Percentiles rank a stretch among this genome's conserved stretches.
phyloP scores from a whole-genome alignment of 768 basidiomycete species.

The Pilatotrama ljubarskyi region DNA sequence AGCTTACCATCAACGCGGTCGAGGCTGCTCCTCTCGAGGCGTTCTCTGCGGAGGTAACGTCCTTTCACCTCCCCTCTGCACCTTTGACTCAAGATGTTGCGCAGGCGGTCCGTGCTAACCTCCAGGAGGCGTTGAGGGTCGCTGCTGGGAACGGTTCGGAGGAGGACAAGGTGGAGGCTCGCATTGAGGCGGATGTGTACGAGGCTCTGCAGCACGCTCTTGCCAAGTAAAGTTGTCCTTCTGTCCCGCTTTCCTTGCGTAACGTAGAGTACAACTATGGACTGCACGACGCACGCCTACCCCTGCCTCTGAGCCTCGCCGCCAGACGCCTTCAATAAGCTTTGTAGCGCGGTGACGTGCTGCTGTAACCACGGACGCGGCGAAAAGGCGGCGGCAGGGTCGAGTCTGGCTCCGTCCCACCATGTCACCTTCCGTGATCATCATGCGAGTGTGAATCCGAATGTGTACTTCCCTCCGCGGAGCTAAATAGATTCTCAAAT shows the following conservation, averaged over 20 bases:
- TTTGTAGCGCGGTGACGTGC: too few species aligned
- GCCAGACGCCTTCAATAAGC: too few species aligned
- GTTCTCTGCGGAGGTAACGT: slow-evolving; percentile 82
- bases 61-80: slow-evolving; percentile 9
- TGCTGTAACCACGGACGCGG: not conserved
- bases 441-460: not conserved
- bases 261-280: slow-evolving; percentile 12
- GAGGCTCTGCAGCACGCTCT: slow-evolving; percentile 92
- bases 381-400: not conserved
- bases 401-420: not conserved
- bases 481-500: not conserved
- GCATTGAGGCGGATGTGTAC: slow-evolving; percentile 94
- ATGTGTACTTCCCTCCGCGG: not conserved
- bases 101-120: slow-evolving; percentile 87
- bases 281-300: not conserved
- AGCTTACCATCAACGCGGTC: slow-evolving; percentile 93
- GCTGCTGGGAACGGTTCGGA: slow-evolving; percentile 83
- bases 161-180: slow-evolving; percentile 90
- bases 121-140: slow-evolving; percentile 86
- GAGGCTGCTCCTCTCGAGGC: slow-evolving; percentile 92
- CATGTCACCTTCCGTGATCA: slow-evolving; percentile 1
- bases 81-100: not conserved
- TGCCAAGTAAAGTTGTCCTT: slow-evolving; percentile 38
- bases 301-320: not conserved
- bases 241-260: slow-evolving; percentile 5